phyloP scores from a whole-genome alignment of 176 grass and related monocot species.

The Chloris gayana region DNA sequence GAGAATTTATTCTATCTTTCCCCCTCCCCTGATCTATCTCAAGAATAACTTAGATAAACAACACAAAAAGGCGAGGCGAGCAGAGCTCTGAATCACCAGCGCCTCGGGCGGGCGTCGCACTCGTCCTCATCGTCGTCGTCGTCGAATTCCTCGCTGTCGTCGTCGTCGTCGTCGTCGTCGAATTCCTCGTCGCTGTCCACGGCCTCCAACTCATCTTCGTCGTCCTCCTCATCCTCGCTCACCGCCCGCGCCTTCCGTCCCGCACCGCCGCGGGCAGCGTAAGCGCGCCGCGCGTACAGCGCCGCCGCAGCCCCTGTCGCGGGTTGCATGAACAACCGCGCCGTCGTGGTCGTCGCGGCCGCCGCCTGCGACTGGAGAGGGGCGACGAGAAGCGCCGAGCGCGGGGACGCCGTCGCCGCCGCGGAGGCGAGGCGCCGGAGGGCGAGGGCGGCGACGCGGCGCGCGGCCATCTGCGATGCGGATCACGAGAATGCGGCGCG shows the following conservation, averaged over 20 bases:
- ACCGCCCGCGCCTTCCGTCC: constrained; percentile 13
- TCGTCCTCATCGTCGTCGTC: not conserved
- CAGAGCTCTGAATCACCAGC: not conserved
- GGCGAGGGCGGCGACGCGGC: constrained; percentile 15
- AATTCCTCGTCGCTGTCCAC: constrained; percentile 28
- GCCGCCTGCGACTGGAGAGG: not conserved
- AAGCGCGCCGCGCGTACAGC: constrained; percentile 25
- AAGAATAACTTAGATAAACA: not conserved
- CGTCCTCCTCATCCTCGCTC: constrained; percentile 36
- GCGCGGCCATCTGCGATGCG: not conserved
- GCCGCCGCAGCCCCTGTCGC: not conserved
- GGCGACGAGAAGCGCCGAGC: not conserved
- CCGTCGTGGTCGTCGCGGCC: not conserved
- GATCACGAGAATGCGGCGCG: not conserved
- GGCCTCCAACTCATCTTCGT: not conserved
- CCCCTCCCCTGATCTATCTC: not conserved
- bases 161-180: constrained; percentile 26
- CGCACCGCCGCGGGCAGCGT: not conserved
- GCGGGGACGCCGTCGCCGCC: not conserved
- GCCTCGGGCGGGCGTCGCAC: not conserved
- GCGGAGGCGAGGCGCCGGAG: constrained; percentile 16
- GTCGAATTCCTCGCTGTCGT: constrained; percentile 8
- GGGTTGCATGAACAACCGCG: not conserved
- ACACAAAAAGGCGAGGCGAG: not conserved
- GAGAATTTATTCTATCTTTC: not conserved